Evolutionary conservation across 306 rosid species (phyloP), one percentile per base, ranked within the genome.

Genomic region (Vachellia collinsii): DNA sequence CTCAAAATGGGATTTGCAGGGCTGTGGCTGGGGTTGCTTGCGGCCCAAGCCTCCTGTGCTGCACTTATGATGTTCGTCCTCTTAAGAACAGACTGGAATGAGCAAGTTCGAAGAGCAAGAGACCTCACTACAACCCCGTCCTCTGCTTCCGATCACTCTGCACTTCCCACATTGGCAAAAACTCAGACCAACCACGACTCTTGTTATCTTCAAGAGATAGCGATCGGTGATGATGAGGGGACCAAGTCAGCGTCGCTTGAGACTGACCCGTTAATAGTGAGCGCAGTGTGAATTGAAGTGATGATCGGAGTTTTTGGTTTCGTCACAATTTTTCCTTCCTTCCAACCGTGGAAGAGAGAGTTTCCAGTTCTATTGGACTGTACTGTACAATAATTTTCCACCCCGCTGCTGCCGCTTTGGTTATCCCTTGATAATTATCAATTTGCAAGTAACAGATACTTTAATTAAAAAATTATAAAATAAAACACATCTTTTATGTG

Each of bases 21-120:
- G 34, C 84, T 96, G 0, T 96, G 99, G 99, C 64, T 96, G 36
- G 99, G 99, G 53, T 92, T 96, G 83, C 92, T 96, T 87, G 98
- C 97, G 4, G 98, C 99, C 46, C 99, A 96, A 90, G 96, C 54
- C 64, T 82, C 89, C 0, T 96, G 99, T 41, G 99, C 97, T 17
- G 71, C 76, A 39, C 94, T 92, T 83, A 96, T 96, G 99, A 4
- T 96, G 17, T 73, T 85, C 84, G 97, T 90, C 65, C 97, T 96
- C 5, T 85, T 75, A 70, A 89, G 83, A 53, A 96, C 99, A 7
- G 97, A 96, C 72, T 96, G 99, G 99, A 83, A 75, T 53, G 75
- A 84, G 83, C 89, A 91, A 82, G 89, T 80, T 2, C 78, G 83
- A 63, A 87, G 97, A 82, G 95, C 98, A 8, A 86, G 72, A 58